phyloP scores from a whole-genome alignment of 129 eudicot genomes.

The Dittrichia graveolens region DNA sequence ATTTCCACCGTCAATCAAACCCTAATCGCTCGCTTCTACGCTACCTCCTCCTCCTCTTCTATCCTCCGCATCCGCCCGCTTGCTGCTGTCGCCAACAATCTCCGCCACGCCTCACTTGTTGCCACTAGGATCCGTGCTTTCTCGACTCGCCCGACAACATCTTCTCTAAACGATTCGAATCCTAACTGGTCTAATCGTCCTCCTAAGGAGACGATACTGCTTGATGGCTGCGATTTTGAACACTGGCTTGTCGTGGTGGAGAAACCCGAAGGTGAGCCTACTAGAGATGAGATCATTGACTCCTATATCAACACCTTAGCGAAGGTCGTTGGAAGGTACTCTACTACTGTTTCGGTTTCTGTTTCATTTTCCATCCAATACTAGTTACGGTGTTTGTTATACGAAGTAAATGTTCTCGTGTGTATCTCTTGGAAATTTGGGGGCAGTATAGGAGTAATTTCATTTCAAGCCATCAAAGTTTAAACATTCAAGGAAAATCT shows the following conservation, averaged over 20 bases:
- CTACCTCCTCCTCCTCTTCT: constrained; percentile 37
- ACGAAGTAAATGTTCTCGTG: too few relatives aligned
- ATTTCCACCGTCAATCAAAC: constrained; percentile 42
- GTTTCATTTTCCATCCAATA: neutral
- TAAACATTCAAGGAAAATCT: neutral
- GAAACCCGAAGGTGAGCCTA: constrained; percentile 68
- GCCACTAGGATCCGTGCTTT: constrained; percentile 40
- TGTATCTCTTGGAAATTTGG: too few relatives aligned
- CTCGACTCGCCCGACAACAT: constrained; percentile 59
- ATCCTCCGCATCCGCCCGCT: constrained; percentile 63
- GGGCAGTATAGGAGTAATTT: neutral
- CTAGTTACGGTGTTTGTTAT: neutral
- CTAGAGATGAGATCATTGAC: constrained; percentile 84
- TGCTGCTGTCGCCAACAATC: constrained; percentile 36
- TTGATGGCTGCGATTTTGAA: constrained; percentile 93
- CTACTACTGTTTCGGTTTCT: too few relatives aligned
- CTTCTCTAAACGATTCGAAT: constrained; percentile 74
- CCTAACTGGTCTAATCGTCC: constrained; percentile 96
- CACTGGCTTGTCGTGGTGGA: constrained; percentile 93
- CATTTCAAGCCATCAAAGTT: constrained; percentile 3
- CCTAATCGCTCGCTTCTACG: constrained; percentile 36
- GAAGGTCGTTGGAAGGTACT: constrained; percentile 67
- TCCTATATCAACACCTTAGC: constrained; percentile 74
- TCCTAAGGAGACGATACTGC: constrained; percentile 90
- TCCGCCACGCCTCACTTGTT: constrained; percentile 34